A percentile compares a stretch with the other conserved stretches of the same genome.
phyloP scores from a whole-genome alignment of 2,329 filamentous ascomycete genomes.

The Lecanoromycetidae sp. region DNA sequence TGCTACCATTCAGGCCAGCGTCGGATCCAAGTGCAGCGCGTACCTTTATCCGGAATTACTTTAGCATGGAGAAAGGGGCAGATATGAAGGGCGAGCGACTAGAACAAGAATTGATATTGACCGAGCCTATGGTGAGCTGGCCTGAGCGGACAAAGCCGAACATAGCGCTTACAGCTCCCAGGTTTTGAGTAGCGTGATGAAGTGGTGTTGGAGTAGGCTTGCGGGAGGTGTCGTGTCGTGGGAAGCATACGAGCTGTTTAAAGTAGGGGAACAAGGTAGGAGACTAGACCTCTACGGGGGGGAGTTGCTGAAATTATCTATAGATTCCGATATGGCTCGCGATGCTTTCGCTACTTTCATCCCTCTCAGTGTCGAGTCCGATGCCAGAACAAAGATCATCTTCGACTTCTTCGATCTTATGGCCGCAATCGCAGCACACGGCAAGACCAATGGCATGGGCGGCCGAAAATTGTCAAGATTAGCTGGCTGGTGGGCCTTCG shows the following conservation, averaged over 20 bases:
- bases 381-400: constrained; percentile 74
- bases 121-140: constrained; percentile 72
- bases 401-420: constrained; percentile 94
- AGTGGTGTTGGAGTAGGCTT: constrained; percentile 97
- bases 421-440: constrained; percentile 79
- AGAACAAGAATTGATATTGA: constrained; percentile 76
- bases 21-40: constrained; percentile 86
- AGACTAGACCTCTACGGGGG: constrained; percentile 13
- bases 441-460: constrained; percentile 83
- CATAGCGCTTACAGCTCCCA: constrained; percentile 29
- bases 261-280: constrained; percentile 80
- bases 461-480: constrained; percentile 88
- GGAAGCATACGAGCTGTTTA: constrained; percentile 95
- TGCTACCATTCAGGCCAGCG: constrained; percentile 85
- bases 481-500: constrained; percentile 98
- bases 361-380: constrained; percentile 80
- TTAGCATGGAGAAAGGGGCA: constrained; percentile 53
- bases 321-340: constrained; percentile 81
- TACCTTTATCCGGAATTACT: constrained; percentile 87
- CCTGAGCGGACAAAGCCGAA: constrained; percentile 16
- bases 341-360: constrained; percentile 96
- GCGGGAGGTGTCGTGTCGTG: constrained; percentile 86
- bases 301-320: constrained; percentile 17
- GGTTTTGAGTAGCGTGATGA: constrained; percentile 86
- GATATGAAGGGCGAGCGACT: constrained; percentile 56